phyloP scores from a whole-genome alignment of 148 eudicot species.

The Silene latifolia region DNA sequence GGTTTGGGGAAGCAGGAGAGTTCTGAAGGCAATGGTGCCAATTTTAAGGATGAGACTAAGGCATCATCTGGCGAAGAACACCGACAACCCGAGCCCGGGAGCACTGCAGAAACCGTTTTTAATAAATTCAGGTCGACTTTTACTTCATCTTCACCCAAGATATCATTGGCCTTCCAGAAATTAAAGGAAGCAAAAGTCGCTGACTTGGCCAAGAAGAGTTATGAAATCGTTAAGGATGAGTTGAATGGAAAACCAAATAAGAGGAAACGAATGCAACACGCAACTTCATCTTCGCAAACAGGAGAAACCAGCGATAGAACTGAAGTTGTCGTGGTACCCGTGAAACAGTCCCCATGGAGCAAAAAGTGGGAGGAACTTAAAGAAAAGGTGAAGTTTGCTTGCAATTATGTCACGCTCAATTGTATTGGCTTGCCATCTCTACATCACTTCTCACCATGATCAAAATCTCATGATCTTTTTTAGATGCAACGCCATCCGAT shows the following conservation, averaged over 20 bases:
- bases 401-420: neutral
- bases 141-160: slow-evolving; percentile 58
- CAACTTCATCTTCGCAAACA: slow-evolving; percentile 32
- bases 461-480: slow-evolving; percentile 13
- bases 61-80: slow-evolving; percentile 41
- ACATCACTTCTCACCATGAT: neutral
- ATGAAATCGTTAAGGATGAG: slow-evolving; percentile 78
- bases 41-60: slow-evolving; percentile 25
- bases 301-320: slow-evolving; percentile 73
- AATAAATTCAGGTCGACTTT: slow-evolving; percentile 57
- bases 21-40: slow-evolving; percentile 25
- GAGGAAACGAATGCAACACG: slow-evolving; percentile 55
- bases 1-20: slow-evolving; percentile 65
- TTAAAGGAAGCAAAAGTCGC: slow-evolving; percentile 76
- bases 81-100: slow-evolving; percentile 48
- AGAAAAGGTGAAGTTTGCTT: slow-evolving; percentile 50
- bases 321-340: slow-evolving; percentile 67
- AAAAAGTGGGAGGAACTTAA: slow-evolving; percentile 79
- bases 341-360: slow-evolving; percentile 65
- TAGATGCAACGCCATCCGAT: slow-evolving; percentile 76
- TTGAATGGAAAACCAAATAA: too few relatives aligned
- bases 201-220: slow-evolving; percentile 79
- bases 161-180: slow-evolving; percentile 64
- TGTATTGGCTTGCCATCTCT: neutral
- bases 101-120: slow-evolving; percentile 52